Evolutionary conservation across 768 basidiomycete species (phyloP), one percentile per base, ranked within the genome.

Genomic region (Collybiopsis confluens): DNA sequence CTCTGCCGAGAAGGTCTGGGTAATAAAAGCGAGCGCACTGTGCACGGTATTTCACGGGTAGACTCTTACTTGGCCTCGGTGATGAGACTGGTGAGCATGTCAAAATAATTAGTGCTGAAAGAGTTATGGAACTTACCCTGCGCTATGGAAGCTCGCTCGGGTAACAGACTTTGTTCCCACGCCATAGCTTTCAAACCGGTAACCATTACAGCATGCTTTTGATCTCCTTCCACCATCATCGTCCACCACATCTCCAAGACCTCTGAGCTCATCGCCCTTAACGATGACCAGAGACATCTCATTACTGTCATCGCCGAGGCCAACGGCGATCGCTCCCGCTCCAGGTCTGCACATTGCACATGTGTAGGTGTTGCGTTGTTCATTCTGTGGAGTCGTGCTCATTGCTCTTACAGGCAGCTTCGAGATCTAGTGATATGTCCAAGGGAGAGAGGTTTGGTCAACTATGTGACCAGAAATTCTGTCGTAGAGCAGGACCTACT

Each of bases 361-460:
- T 78, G 77, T 84, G 85, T 86, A 59, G 57, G 79, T 71, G 41
- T 46, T 44, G 10, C 24, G 35, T 24, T 23, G 13, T 38, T 2
- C 24, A 15, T 44, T 54, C 44, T 60, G 53, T 30, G 21, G 23
- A 40, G 47, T 40, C 55, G 33, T 44, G 52, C 64, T 54, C 55
- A 35, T 54, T 26, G 37, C 48, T 33, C 50, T 27, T 54, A 37
- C 66, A 88, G 87, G 24, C 90, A 92, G 69, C 72, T 92, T 26
- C 79, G 90, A 33, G 89, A 92, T 70, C 80, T 92, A 45, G 68
- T 91, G 46, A 79, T 88, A 55, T 90, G 88, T 65, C 89, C 88
- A 1, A 73, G 80, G 4, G 79, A 84, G 58, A 70, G 77, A 11
- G 86, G 87, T 2, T 63, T 84, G 4, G 77, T 89, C 35, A 83